Base-by-base conservation (phyloP, 352 stramenopile species). In the Discostella stelligera region DNA sequence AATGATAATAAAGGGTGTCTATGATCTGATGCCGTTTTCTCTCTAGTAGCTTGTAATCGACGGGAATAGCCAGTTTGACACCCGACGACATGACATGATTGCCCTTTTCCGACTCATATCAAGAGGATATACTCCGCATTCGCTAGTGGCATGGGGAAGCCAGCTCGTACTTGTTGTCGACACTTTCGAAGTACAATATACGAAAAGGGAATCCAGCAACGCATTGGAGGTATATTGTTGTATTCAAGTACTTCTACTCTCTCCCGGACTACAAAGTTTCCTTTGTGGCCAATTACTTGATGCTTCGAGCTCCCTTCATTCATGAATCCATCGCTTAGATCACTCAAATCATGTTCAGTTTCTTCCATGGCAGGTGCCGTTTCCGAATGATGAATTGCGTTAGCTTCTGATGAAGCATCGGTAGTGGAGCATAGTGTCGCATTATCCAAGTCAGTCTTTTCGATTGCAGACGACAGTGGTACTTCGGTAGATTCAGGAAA, bases 131-230 rank as follows among this genome's bases (percentile, higher is more conserved):
- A n/a, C 6, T 72, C 62, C 27, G 32, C 62, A 71, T 78, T 62
- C 54, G 63, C 62, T 32, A 68, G 41, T n/a, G 61, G 50, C 32
- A 30, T 48, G 0, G 14, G 13, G 21, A 53, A 52, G 52, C 52
- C 61, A 16, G 27, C 25, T 20, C 44, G 3, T 37, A 23, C 23
- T 16, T 71, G 41, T 2, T 16, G 32, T 62, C 55, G 37, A 53
- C 70, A 78, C 16, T 44, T 54, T 52, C 23, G 21, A 64, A 72
- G 58, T 16, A 78, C 37, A 16, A 78, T 37, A 37, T 72, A 68
- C 13, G 70, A 61, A 68, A 78, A 78, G 30, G 70, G 70, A 16
- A 78, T 59, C 70, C 70, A 78, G 37, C 70, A 78, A 39, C 49
- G 13, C 13, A n/a, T 20, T 55, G 62, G 52, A 16, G 41, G 11